Evolutionary conservation across 2,329 filamentous ascomycete genomes (phyloP), one percentile per base, ranked within the genome.

Genomic region (Kalmusia sp.): DNA sequence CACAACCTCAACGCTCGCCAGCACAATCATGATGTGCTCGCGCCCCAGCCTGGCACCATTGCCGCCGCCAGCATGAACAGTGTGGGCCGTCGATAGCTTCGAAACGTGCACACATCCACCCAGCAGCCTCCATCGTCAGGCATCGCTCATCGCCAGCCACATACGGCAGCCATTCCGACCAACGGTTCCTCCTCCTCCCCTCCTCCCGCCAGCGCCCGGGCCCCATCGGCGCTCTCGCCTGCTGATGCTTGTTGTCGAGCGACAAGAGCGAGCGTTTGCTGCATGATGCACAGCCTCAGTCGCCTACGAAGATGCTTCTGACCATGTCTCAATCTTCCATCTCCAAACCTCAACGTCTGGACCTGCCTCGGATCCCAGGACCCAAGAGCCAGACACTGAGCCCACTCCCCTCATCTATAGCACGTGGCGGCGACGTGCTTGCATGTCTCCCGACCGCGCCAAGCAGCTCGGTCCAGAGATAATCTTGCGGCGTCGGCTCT

Each of bases 401-500:
- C 50, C 25, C 15, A 35, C 15, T n/a, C 11, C 2, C 17, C 22
- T 48, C 44, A 48, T 55, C 50, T 54, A 34, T 38, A 41, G 33
- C 51, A 53, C 56, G 52, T 51, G 56, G 40, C 34, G 52, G 51
- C 45, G 50, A 55, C n/a, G n/a, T n/a, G n/a, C n/a, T 52, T 39
- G 49, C 5, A 14, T 31, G 2, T 25, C 25, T n/a, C 15, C 43
- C 52, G 44, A 49, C 44, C 35, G 30, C 25, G 21, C 43, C 43
- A 35, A 31, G 39, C 31, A 11, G 25, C 39, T 43, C 15, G 24
- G n/a, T n/a, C 27, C 25, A 30, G 25, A 21, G 15, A 27, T 31
- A 37, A 27, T 37, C 25, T 38, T 19, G 17, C 27, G 28, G n/a
- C 19, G 5, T 30, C 14, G 27, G 28, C 15, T 22, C 19, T 40